Percentiles rank a stretch among this genome's conserved stretches.
Conservation (phyloP, 1,139 yeast genomes). For the Suzukiozyma palmioleophila region DNA sequence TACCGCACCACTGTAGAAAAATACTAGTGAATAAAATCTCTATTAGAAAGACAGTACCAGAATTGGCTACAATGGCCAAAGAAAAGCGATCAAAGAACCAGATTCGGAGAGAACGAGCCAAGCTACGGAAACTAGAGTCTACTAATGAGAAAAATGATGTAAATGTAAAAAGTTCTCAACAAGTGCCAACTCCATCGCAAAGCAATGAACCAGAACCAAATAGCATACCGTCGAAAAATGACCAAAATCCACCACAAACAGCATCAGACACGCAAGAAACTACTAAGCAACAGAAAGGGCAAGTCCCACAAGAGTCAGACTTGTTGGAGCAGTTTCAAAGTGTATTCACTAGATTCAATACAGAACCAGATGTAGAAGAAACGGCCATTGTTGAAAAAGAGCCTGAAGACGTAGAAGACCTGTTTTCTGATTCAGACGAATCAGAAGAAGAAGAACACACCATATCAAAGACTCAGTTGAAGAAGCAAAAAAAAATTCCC, state of each 20-base stretch:
- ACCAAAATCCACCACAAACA: constrained; percentile 1
- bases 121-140: constrained; percentile 37
- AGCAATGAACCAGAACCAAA: neutral
- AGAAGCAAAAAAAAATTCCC: constrained; percentile 54
- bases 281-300: neutral
- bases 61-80: constrained; percentile 15
- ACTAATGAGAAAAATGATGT: too few species aligned
- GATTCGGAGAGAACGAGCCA: constrained; percentile 57
- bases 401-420: constrained; percentile 6
- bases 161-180: neutral
- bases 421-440: constrained; percentile 7
- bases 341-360: constrained; percentile 40
- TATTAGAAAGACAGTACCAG: neutral
- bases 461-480: constrained; percentile 39
- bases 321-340: constrained; percentile 36
- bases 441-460: constrained; percentile 5
- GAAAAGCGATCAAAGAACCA: constrained; percentile 52
- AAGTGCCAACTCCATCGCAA: neutral
- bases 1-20: too few species aligned
- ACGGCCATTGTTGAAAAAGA: constrained; percentile 5
- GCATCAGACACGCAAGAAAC: constrained; percentile 2
- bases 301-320: neutral
- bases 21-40: constrained; percentile 3
- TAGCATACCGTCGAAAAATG: neutral
- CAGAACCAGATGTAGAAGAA: constrained; percentile 4